Evolutionary conservation across 2,329 filamentous ascomycete species (phyloP).

Genomic region (Phyllosticta capitalensis): DNA sequence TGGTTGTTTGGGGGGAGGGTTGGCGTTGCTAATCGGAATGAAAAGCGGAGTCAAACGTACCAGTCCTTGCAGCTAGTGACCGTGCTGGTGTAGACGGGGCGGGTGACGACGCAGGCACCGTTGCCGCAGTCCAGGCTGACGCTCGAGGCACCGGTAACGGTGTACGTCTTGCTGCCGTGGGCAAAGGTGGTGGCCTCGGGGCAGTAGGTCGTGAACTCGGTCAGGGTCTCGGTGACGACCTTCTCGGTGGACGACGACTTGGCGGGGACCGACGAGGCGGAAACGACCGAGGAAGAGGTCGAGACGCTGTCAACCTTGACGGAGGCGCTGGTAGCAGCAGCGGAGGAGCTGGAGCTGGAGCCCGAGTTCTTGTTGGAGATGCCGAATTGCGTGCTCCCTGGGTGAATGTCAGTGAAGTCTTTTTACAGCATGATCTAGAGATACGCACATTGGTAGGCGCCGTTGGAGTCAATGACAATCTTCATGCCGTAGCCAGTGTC

Average conservation of each 20-base stretch:
- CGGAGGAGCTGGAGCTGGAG: slow-evolving; percentile 2
- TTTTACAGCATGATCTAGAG: not conserved
- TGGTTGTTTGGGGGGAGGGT: not conserved
- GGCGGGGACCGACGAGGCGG: slow-evolving; percentile 13
- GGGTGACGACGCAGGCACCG: slow-evolving; percentile 18
- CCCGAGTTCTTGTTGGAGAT: slow-evolving; percentile 36
- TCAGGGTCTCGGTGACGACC: slow-evolving; percentile 23
- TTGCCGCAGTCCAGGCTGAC: slow-evolving; percentile 18
- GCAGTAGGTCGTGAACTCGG: slow-evolving; percentile 25
- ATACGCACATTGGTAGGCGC: slow-evolving; percentile 47
- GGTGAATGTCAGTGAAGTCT: not conserved
- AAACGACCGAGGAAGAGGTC: slow-evolving; percentile 1
- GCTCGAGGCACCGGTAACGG: slow-evolving; percentile 8
- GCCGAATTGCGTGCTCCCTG: slow-evolving; percentile 50
- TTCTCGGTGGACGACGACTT: slow-evolving; percentile 21
- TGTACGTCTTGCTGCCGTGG: slow-evolving; percentile 8
- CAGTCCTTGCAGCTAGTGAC: slow-evolving; percentile 11
- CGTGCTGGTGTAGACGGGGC: slow-evolving; percentile 14
- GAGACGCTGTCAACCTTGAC: slow-evolving; percentile 12
- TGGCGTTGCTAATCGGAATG: not conserved
- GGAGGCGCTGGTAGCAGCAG: slow-evolving; percentile 13
- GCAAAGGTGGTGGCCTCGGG: slow-evolving; percentile 13
- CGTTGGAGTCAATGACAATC: slow-evolving; percentile 49
- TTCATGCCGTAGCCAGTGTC: slow-evolving; percentile 50
- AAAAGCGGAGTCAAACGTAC: not conserved